Percentiles rank a stretch among this genome's conserved stretches.
These are phyloP conservation scores for Trebouxia gelatinosa DNA, from an alignment of 163 green algal species.

Conservation along the genomic window DNA sequence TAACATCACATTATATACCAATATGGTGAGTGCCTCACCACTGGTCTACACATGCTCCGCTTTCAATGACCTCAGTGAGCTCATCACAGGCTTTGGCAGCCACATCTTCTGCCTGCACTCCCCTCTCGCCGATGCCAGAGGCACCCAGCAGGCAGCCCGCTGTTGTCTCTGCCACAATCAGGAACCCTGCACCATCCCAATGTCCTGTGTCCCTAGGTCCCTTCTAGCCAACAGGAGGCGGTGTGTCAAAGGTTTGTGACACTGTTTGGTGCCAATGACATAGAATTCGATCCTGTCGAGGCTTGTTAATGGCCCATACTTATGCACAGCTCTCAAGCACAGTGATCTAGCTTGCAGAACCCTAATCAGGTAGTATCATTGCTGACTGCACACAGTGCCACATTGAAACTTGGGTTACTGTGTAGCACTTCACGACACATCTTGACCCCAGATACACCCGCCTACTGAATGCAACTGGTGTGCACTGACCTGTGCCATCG, in stretches of 20 bases:
- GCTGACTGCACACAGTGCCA: too few relatives aligned
- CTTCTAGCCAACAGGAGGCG: too few relatives aligned
- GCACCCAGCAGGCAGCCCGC: slow-evolving; percentile 63
- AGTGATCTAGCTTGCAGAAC: too few relatives aligned
- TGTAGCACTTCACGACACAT: too few relatives aligned
- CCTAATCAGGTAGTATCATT: too few relatives aligned
- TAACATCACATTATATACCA: neutral
- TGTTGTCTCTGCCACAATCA: slow-evolving; percentile 64
- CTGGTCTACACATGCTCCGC: slow-evolving; percentile 70
- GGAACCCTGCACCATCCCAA: slow-evolving; percentile 62
- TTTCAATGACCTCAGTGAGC: slow-evolving; percentile 55
- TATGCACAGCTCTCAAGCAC: too few relatives aligned
- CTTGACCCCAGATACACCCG: neutral
- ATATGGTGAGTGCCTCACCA: slow-evolving; percentile 43
- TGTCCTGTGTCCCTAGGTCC: too few relatives aligned
- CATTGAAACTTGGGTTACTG: too few relatives aligned
- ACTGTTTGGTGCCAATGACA: too few relatives aligned
- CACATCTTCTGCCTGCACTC: slow-evolving; percentile 50
- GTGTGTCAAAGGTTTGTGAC: too few relatives aligned
- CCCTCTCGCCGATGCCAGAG: slow-evolving; percentile 48
- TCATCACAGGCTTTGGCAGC: slow-evolving; percentile 54
- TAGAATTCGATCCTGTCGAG: too few relatives aligned
- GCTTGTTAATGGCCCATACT: too few relatives aligned
- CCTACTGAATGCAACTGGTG: neutral
- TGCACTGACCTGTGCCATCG: slow-evolving; percentile 9